Evolutionary conservation across 805 yeast genomes (phyloP), one percentile per base, ranked within the genome.

Genomic region (Wickerhamomyces bisporus): DNA sequence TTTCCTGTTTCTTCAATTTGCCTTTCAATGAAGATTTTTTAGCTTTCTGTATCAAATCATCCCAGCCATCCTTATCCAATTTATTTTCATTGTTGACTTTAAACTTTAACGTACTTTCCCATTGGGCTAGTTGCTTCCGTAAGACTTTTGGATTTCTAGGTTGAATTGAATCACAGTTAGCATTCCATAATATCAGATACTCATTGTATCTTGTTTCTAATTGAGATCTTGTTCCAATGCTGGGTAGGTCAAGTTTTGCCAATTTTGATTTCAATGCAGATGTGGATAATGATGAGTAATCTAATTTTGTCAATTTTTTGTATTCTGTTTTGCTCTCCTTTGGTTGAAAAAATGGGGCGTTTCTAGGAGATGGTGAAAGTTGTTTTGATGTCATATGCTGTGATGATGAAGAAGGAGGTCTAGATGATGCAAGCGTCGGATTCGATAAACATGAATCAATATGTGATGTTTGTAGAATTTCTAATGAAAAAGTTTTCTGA

Each of bases 201-300:
- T 88, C 91, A 44, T 77, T 80, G 53, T 84, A 84, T 29, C 98
- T 62, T 15, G 72, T 61, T 43, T 85, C 89, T 48, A 88, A 52
- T 45, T 75, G 80, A 13, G 61, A 61, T 42, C 86, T 66, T 1
- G 81, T 60, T 0, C 97, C 98, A 9, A 55, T 58, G 0, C 77
- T 66, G 0, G 88, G 73, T 6, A 89, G 57, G 12, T 75, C 75
- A 17, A 75, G 55, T 7, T 71, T 66, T 2, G 66, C 36, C 13
- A 89, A 62, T 52, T 78, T 79, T 32, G 75, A 77, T 47, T 79
- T 79, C 11, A 88, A 61, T 48, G 79, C 78, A 3, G 77, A 58
- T 2, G 77, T 74, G 4, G 79, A 63, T 41, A 84, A 60, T 0
- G 84, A 67, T 11, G 73, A 64, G 44, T 77, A 80, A 54, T 83